Conservation (phyloP, 495 filamentous ascomycete species). For the Aspergillus conjunctus region DNA sequence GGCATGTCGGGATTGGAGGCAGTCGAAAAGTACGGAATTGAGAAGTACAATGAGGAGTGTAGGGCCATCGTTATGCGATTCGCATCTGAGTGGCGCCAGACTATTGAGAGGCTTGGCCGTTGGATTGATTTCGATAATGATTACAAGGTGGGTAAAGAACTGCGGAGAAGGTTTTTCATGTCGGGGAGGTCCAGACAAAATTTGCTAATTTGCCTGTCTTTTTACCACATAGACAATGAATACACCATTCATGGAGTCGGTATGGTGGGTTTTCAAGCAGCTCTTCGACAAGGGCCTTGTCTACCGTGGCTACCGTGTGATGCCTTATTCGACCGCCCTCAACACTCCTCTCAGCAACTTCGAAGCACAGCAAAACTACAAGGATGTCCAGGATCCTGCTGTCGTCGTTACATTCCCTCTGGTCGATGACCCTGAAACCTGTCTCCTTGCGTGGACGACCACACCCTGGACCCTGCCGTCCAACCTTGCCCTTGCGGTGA, state of each 20-base stretch:
- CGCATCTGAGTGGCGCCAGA: slow-evolving; percentile 84
- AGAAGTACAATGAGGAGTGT: slow-evolving; percentile 91
- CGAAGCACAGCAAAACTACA: slow-evolving; percentile 92
- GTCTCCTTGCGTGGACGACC: slow-evolving; percentile 87
- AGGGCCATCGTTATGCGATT: slow-evolving; percentile 93
- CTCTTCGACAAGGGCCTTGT: slow-evolving; percentile 86
- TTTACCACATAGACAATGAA: slow-evolving; percentile 73
- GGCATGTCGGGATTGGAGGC: slow-evolving; percentile 86
- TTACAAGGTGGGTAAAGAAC: slow-evolving; percentile 68
- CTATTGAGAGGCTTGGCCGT: slow-evolving; percentile 85
- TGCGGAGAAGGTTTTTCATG: background rate
- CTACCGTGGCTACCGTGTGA: slow-evolving; percentile 86
- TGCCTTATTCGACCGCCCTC: slow-evolving; percentile 93
- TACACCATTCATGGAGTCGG: slow-evolving; percentile 89
- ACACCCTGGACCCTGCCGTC: slow-evolving; percentile 96
- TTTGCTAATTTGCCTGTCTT: background rate
- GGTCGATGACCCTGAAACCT: slow-evolving; percentile 70
- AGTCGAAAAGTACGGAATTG: slow-evolving; percentile 84
- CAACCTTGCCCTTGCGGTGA: slow-evolving; percentile 75
- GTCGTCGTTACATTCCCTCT: slow-evolving; percentile 88
- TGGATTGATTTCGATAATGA: slow-evolving; percentile 99
- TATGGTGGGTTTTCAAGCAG: slow-evolving; percentile 97
- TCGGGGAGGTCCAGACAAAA: background rate
- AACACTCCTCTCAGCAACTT: slow-evolving; percentile 92
- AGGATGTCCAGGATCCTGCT: slow-evolving; percentile 91